These are phyloP conservation scores for Leishmania amazonensis DNA, from an alignment of 208 protist species.

Conservation along the genomic window DNA sequence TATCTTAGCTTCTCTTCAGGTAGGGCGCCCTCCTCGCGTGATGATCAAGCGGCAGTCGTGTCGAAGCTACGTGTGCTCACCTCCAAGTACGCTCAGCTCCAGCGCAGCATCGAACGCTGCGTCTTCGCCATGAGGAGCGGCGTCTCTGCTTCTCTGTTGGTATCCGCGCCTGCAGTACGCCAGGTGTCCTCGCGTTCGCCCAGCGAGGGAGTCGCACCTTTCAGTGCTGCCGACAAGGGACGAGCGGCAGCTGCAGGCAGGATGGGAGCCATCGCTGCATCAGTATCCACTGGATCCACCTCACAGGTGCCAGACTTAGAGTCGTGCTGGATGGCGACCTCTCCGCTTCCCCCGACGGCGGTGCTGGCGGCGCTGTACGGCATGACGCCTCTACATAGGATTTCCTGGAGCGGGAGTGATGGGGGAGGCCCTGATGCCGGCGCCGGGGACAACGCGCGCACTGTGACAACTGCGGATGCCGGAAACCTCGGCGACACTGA, in stretches of 20 bases:
- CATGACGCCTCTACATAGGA: slow-evolving; percentile 32
- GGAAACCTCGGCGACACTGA: neutral
- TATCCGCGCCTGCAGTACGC: neutral
- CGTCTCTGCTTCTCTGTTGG: neutral
- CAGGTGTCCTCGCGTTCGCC: slow-evolving; percentile 1
- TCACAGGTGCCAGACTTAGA: slow-evolving; percentile 30
- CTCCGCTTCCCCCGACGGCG: slow-evolving; percentile 58
- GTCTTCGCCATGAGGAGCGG: slow-evolving; percentile 6
- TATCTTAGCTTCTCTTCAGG: neutral
- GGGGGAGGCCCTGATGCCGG: neutral
- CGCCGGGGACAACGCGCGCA: neutral
- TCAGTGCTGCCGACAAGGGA: slow-evolving; percentile 6
- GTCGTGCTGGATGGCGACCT: slow-evolving; percentile 31
- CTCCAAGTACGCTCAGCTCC: slow-evolving; percentile 17
- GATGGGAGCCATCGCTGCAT: neutral
- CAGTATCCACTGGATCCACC: neutral
- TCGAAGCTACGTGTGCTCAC: slow-evolving; percentile 21
- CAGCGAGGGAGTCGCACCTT: slow-evolving; percentile 1
- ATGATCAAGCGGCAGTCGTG: neutral
- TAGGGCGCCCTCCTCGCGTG: neutral
- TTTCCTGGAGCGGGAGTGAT: neutral
- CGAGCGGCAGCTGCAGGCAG: neutral
- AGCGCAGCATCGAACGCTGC: slow-evolving; percentile 18
- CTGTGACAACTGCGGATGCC: neutral
- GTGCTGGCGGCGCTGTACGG: slow-evolving; percentile 58